phyloP scores from a whole-genome alignment of 192 early-diverging fungal species.

The Entomortierella parvispora region DNA sequence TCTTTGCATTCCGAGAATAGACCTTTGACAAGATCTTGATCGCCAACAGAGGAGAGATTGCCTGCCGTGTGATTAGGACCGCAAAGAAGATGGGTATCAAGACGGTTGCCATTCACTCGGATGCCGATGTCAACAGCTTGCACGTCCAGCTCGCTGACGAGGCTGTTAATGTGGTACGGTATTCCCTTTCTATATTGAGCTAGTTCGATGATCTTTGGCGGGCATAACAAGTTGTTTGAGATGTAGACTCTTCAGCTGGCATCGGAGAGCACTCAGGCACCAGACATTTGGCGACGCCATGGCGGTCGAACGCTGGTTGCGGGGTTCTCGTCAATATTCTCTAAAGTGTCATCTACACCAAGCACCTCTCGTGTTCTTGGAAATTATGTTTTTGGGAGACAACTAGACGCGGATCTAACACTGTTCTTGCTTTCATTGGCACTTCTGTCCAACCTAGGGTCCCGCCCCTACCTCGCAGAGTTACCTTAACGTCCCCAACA shows the following conservation, averaged over 20 bases:
- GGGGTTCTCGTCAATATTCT: background rate
- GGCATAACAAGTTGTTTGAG: no score
- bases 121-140: conserved; percentile 86
- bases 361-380: background rate
- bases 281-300: no score
- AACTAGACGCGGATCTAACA: background rate
- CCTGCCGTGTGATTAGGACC: conserved; percentile 90
- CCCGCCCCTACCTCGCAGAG: conserved; percentile 81
- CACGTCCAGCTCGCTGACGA: conserved; percentile 93
- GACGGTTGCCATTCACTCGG: conserved; percentile 95
- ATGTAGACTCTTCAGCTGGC: no score
- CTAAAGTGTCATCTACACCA: conserved; percentile 1
- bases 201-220: background rate
- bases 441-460: conserved; percentile 53
- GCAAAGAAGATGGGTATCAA: conserved; percentile 94
- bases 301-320: no score
- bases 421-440: background rate
- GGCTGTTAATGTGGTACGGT: conserved; percentile 74
- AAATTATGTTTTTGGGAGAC: background rate
- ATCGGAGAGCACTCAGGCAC: no score
- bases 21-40: conserved; percentile 94
- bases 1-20: no score
- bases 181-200: background rate
- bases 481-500: conserved; percentile 85
- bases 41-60: conserved; percentile 97